Evolutionary conservation across 1,139 yeast species (phyloP).

Genomic region (Kodamaea ohmeri): DNA sequence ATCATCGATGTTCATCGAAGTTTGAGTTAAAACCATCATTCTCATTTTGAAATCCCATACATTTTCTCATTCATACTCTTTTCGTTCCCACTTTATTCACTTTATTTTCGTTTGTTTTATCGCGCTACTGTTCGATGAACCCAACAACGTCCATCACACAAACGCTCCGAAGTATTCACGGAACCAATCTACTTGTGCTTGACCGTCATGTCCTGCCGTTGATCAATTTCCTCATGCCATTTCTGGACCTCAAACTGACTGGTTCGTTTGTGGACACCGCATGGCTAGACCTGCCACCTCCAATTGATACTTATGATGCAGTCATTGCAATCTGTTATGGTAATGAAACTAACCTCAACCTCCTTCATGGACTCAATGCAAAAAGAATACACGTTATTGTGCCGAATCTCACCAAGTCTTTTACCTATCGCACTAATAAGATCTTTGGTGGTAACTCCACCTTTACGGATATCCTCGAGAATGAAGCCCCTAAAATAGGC

Average conservation of each 20-base stretch:
- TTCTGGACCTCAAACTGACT: conserved; percentile 51
- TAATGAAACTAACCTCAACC: conserved; percentile 18
- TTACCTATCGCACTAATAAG: conserved; percentile 29
- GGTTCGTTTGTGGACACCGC: conserved; percentile 59
- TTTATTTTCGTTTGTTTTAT: background rate
- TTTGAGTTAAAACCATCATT: too few species aligned
- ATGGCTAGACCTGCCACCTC: conserved; percentile 43
- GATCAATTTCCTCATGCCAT: conserved; percentile 60
- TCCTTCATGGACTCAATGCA: conserved; percentile 10
- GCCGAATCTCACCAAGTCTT: conserved; percentile 30
- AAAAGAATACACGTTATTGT: conserved; percentile 28
- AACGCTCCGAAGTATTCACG: conserved; percentile 23
- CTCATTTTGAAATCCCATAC: background rate
- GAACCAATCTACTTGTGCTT: conserved; percentile 50
- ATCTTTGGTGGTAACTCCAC: conserved; percentile 18
- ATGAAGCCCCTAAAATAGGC: conserved; percentile 17
- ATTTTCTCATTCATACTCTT: background rate
- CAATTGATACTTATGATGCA: conserved; percentile 24
- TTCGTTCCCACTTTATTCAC: background rate
- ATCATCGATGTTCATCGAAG: too few species aligned
- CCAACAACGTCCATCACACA: background rate
- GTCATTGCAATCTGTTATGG: conserved; percentile 36
- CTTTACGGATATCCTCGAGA: conserved; percentile 19
- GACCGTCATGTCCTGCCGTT: conserved; percentile 54
- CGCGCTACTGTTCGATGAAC: background rate